phyloP scores from a whole-genome alignment of 2,329 filamentous ascomycete species.

The Amesomyces nigricolor region DNA sequence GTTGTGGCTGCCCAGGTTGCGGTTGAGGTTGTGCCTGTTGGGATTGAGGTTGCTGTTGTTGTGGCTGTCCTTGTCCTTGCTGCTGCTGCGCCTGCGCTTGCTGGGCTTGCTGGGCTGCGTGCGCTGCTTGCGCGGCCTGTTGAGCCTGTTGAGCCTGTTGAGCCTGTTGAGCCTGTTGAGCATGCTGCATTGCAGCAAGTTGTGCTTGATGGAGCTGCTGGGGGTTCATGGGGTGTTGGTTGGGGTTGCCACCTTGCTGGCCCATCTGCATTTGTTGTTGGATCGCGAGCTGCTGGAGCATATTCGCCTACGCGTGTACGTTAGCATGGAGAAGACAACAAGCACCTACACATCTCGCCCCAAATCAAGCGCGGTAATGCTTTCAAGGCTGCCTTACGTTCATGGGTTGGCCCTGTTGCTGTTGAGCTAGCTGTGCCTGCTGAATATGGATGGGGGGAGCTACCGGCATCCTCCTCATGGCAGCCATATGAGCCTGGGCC shows the following conservation, averaged over 20 bases:
- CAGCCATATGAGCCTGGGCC: conserved; percentile 30
- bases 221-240: conserved; percentile 45
- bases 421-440: conserved; percentile 25
- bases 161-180: conserved; percentile 32
- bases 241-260: conserved; percentile 39
- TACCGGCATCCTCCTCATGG: conserved; percentile 26
- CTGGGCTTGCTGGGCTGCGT: conserved; percentile 19
- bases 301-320: conserved; percentile 29
- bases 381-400: conserved; percentile 24
- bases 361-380: background rate
- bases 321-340: conserved; percentile 13
- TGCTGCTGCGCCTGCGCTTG: conserved; percentile 39
- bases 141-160: conserved; percentile 39
- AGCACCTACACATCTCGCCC: conserved; percentile 15
- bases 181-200: conserved; percentile 35
- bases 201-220: conserved; percentile 43
- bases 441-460: conserved; percentile 23
- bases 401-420: conserved; percentile 24
- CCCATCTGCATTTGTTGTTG: conserved; percentile 41
- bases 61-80: conserved; percentile 31
- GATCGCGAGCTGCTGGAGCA: conserved; percentile 45
- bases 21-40: conserved; percentile 38
- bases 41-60: conserved; percentile 30
- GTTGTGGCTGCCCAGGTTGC: conserved; percentile 41
- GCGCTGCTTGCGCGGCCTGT: conserved; percentile 30